Percentiles rank a stretch among this genome's conserved stretches.
phyloP scores from a whole-genome alignment of 371 early-diverging fungal genomes.

The Mucor velutinosus region DNA sequence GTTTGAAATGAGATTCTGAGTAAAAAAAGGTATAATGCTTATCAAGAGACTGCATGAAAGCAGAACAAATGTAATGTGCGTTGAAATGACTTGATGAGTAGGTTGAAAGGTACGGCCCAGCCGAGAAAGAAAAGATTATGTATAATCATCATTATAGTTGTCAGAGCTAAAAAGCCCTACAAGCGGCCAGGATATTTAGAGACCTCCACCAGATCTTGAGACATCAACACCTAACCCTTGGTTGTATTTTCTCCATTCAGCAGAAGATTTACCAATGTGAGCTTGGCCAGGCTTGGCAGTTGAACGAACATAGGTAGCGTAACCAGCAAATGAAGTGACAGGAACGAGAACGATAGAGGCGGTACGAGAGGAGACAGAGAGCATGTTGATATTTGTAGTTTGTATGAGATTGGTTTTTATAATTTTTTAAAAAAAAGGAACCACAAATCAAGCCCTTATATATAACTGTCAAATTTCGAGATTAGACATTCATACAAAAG shows the following conservation, averaged over 20 bases:
- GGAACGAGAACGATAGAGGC: conserved; percentile 41
- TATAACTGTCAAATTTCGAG: conserved; percentile 1
- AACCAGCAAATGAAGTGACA: conserved; percentile 43
- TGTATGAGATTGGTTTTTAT: background rate
- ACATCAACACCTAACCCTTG: conserved; percentile 53
- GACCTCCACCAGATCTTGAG: conserved; percentile 50
- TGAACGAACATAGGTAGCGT: conserved; percentile 47
- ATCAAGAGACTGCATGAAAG: background rate
- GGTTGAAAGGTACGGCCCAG: background rate
- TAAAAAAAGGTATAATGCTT: background rate
- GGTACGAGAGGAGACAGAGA: conserved; percentile 37
- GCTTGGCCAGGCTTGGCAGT: conserved; percentile 42
- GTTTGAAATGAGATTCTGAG: background rate
- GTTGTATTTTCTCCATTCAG: conserved; percentile 45
- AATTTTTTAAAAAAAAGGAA: background rate
- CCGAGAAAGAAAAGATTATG: background rate
- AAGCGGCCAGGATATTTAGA: conserved; percentile 25
- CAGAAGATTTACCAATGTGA: conserved; percentile 9
- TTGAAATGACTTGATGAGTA: background rate
- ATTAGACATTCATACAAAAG: background rate
- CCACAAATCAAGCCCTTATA: background rate
- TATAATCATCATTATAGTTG: background rate
- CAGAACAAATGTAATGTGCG: background rate
- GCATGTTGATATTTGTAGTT: conserved; percentile 13
- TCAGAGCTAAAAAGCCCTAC: background rate